Conservation (phyloP, 345 rosid genomes). For the Lepidium aucheri region DNA sequence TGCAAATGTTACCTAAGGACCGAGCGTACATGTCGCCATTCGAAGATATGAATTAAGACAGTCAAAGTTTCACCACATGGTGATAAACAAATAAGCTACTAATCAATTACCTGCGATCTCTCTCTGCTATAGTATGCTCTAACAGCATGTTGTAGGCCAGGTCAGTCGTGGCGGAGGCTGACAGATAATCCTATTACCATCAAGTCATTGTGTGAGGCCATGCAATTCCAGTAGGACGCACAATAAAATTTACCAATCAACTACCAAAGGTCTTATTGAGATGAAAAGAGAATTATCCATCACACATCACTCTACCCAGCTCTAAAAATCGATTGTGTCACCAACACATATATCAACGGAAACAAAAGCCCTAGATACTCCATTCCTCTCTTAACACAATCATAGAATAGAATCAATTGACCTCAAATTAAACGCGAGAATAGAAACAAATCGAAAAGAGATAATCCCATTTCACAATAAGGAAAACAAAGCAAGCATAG, state of each 20-base stretch:
- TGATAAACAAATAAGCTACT: background rate
- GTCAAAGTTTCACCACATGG: background rate
- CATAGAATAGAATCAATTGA: background rate
- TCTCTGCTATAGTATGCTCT: conserved; percentile 91
- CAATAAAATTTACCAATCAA: background rate
- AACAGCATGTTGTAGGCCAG: conserved; percentile 73
- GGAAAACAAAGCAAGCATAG: background rate
- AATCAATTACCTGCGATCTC: conserved; percentile 81
- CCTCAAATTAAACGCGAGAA: background rate
- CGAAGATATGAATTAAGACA: background rate
- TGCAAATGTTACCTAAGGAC: background rate
- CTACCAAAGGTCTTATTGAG: background rate
- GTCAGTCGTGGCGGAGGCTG: conserved; percentile 70
- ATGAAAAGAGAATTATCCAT: background rate
- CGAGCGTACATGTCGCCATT: background rate
- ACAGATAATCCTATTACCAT: conserved; percentile 79
- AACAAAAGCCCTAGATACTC: background rate
- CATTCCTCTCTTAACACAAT: conserved; percentile 1
- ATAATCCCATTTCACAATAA: background rate
- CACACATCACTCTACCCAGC: background rate
- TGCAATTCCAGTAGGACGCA: background rate
- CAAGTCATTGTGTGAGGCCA: conserved; percentile 1
- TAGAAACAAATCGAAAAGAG: conserved; percentile 34
- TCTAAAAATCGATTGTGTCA: background rate
- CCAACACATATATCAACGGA: background rate